Base-by-base conservation (phyloP, 768 basidiomycete genomes). In the Rhodotorula diobovata region DNA sequence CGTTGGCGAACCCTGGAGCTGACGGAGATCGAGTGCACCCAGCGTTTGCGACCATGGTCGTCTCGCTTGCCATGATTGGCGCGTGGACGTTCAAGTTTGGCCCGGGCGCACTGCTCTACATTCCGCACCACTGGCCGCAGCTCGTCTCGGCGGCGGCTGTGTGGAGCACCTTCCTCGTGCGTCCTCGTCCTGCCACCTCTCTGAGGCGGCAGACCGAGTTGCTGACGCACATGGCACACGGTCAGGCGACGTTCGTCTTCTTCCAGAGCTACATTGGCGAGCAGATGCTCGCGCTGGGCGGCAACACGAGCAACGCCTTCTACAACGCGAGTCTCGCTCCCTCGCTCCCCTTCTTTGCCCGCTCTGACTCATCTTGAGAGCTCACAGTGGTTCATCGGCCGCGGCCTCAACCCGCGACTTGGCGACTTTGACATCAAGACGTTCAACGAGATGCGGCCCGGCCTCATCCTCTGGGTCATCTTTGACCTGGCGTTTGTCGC, bases 101-200 rank as follows among this genome's bases (percentile, higher is more conserved):
- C 2, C 87, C 89, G 39, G 82, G 86, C 68, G 85, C 89, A 0
- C 90, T 96, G 82, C 92, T 93, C 1, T 91, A 92, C 81, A 79
- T 96, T 71, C 93, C 96, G 81, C 87, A 95, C 73, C 90, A 91
- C 82, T 98, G 90, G 89, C 81, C 93, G 57, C 93, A 93, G 56
- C 86, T 99, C 69, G 80, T 89, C 48, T 92, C 93, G 23, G 91
- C 93, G 0, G 85, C 93, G 3, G 75, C 93, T 41, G 69, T 88
- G 70, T 92, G 93, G 89, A 85, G 92, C 3, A 66, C 89, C 62
- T 77, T 86, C 34, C 95, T 96, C 68, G 75, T 74, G 32, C 35
- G 71, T 39, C 28, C 11, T 4, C 37, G 6, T 8, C 25, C 8
- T 45, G n/a, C n/a, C n/a, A n/a, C n/a, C 48, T 7, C 16, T 30